Base-by-base conservation (phyloP, 148 eudicot genomes). In the Camellia japonica region DNA sequence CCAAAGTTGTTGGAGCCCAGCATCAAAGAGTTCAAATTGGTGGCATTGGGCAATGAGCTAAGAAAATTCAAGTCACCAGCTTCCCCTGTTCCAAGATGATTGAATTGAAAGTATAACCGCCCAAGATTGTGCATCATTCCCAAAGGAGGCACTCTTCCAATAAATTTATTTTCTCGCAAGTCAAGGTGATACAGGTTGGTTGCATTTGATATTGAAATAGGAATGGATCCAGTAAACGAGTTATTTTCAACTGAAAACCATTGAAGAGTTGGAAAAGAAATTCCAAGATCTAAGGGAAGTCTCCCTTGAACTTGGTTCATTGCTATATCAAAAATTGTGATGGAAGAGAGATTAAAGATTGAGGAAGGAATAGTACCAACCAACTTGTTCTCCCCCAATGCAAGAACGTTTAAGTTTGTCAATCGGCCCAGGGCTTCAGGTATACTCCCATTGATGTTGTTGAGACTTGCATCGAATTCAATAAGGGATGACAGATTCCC, bases 51-150 rank as follows among this genome's bases (percentile, higher is more conserved):
- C 4, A 83, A 75, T 7, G 84, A 78, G 12, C 65, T 65, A 30
- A 86, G 52, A 41, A 83, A 86, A 14, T 59, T 47, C 80, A 86
- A 44, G 71, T 86, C 88, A 63, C 19, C 19, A 49, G 66, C 30
- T 74, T 42, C 64, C n/a, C 60, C 77, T 3, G 14, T n/a, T 19
- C 87, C 85, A 0, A 87, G 85, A 23, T 30, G 14, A 30, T 65
- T 65, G 14, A 0, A 7, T 4, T 42, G 0, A 6, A 20, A 0
- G 41, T 3, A 1, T 7, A 65, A 7, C 5, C 10, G 2, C 13
- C 13, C 0, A 23, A 65, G 68, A 20, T 65, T 3, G 6, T 20
- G 42, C 10, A 65, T 42, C 43, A 5, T 65, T 11, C 13, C 68
- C 68, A 65, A 20, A 8, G 42, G 15, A 7, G 68, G 68, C 5